Conservation (phyloP, 345 rosid genomes). For the Euphorbia tirucalli region DNA sequence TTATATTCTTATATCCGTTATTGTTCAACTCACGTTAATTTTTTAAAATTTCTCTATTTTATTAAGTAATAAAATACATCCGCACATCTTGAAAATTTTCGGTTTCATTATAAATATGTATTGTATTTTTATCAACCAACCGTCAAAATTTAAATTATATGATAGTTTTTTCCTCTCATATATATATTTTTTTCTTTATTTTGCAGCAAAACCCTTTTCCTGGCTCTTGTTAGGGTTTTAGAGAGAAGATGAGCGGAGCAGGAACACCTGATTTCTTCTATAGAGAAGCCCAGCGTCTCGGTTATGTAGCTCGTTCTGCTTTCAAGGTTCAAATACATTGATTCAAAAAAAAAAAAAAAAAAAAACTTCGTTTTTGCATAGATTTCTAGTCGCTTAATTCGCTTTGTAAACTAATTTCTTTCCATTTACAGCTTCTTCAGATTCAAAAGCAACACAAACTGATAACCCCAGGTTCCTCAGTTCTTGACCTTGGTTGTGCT, state of each 20-base stretch:
- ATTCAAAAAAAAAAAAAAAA: too few relatives aligned
- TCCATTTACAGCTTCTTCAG: slow-evolving; percentile 67
- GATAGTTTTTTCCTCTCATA: too few relatives aligned
- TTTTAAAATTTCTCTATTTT: too few relatives aligned
- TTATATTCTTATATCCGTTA: too few relatives aligned
- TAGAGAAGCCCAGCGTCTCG: slow-evolving; percentile 96
- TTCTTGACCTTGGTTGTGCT: slow-evolving; percentile 97
- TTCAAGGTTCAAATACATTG: slow-evolving; percentile 95
- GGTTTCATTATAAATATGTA: too few relatives aligned
- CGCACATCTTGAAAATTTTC: too few relatives aligned
- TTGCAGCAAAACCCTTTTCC: neutral
- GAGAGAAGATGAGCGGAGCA: slow-evolving; percentile 57
- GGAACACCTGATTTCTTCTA: slow-evolving; percentile 94
- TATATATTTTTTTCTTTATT: too few relatives aligned
- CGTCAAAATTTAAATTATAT: too few relatives aligned
- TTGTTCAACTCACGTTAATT: too few relatives aligned
- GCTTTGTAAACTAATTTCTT: neutral
- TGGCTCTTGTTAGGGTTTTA: neutral
- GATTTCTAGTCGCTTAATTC: neutral
- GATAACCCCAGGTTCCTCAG: slow-evolving; percentile 75
- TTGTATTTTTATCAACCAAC: too few relatives aligned
- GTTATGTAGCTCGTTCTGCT: slow-evolving; percentile 96
- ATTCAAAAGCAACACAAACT: slow-evolving; percentile 80
- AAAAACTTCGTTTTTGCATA: neutral
- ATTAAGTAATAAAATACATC: too few relatives aligned